Evolutionary conservation across 2,329 filamentous ascomycete genomes (phyloP), one percentile per base, ranked within the genome.

Genomic region (Byssochlamys sp.): DNA sequence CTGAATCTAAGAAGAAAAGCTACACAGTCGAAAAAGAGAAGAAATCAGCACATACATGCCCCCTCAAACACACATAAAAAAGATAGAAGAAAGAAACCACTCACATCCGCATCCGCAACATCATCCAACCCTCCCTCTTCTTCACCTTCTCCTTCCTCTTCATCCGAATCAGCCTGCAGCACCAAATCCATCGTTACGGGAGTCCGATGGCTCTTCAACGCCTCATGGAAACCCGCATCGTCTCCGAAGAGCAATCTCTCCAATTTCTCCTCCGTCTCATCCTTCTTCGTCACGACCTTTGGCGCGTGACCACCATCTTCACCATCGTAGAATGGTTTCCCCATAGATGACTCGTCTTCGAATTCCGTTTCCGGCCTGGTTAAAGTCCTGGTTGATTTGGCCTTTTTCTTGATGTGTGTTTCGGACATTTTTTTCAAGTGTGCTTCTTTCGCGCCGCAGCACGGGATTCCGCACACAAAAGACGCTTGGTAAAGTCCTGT

Each of bases 181-280:
- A 71, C 68, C 9, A 76, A 67, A 55, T 71, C 71, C 59, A 73
- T 73, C 56, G 71, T 67, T 11, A 71, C 73, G 57, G 78, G 71
- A 67, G 67, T 48, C 62, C 77, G 67, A 77, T 84, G 73, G 73
- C 76, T 67, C 76, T 87, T 88, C 55, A 97, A 77, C 49, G 87
- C 86, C 58, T 87, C 80, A 58, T 86, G 82, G 72, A 97, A 97
- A 33, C 86, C 89, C n/a, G 84, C 82, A 52, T 87, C 85, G 74
- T 95, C 89, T 57, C 94, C 94, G 61, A 99, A 89, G 2, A 99
- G 88, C 61, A 96, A 78, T 62, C 86, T 84, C 76, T 96, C 92
- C 29, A 96, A 83, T 70, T 92, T 90, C 67, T 88, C 84, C 71
- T 96, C 91, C 55, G 88, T 85, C 12, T 84, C 85, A 69, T 95